Evolutionary conservation across 805 yeast species (phyloP).

Genomic region (Starmerella powellii): DNA sequence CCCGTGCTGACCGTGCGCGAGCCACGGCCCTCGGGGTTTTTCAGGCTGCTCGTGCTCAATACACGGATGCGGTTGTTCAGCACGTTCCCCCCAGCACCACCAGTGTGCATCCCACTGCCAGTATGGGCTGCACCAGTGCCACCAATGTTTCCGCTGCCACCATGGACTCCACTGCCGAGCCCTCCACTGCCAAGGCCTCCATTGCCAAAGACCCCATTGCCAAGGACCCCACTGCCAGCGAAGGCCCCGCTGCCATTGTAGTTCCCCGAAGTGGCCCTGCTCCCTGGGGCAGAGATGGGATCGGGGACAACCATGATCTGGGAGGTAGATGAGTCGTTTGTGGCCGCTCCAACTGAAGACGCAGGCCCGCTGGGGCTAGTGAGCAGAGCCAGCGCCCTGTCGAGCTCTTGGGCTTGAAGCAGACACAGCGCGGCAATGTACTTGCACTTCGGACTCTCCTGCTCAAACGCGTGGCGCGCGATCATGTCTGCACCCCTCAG

Average conservation of each 20-base stretch:
- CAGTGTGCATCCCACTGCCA: not conserved
- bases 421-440: conserved; percentile 69
- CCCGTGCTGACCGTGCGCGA: conserved; percentile 15
- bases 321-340: not conserved
- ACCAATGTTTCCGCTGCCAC: no score
- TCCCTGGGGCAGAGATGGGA: conserved; percentile 31
- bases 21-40: conserved; percentile 10
- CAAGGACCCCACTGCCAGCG: no score
- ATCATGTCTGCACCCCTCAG: conserved; percentile 66
- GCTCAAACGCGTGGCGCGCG: conserved; percentile 36
- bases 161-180: no score
- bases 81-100: not conserved
- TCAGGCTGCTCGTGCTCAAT: conserved; percentile 18
- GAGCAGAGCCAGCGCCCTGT: conserved; percentile 74
- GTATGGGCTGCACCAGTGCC: no score
- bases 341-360: conserved; percentile 1
- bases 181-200: no score
- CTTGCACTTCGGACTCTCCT: conserved; percentile 52
- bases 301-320: conserved; percentile 1
- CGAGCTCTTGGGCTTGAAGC: conserved; percentile 39
- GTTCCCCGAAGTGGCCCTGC: not conserved
- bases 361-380: conserved; percentile 49
- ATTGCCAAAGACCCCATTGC: no score
- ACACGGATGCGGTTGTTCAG: conserved; percentile 7
- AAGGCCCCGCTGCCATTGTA: no score